Conservation (phyloP, 1,284 basidiomycete genomes). For the Fomitopsis pinicola region DNA sequence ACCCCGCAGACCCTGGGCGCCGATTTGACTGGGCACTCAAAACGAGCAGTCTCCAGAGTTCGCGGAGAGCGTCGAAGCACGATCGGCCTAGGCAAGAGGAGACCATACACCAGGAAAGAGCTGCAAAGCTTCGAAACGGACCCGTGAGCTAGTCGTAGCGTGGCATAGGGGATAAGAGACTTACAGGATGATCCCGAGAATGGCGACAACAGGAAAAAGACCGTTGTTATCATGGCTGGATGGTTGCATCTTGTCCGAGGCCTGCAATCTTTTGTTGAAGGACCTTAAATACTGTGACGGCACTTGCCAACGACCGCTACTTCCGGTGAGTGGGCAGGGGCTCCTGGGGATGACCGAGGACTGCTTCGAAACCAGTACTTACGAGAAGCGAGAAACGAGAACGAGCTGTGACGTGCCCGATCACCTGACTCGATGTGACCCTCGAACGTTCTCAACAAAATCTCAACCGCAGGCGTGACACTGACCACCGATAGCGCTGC, state of each 20-base stretch:
- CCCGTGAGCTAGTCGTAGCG: not conserved
- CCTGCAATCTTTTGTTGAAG: too few species aligned
- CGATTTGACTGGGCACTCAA: constrained; percentile 27
- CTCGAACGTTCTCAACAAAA: too few species aligned
- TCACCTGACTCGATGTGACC: too few species aligned
- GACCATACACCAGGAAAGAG: constrained; percentile 58
- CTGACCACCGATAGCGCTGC: too few species aligned
- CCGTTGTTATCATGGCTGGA: not conserved
- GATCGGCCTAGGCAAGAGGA: constrained; percentile 61
- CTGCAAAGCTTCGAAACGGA: constrained; percentile 36
- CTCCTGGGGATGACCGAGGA: too few species aligned
- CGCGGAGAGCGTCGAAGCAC: constrained; percentile 36
- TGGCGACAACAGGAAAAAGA: constrained; percentile 23
- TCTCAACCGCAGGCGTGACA: too few species aligned
- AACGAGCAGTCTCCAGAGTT: constrained; percentile 39
- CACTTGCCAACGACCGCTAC: too few species aligned
- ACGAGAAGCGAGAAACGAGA: too few species aligned
- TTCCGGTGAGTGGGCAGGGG: too few species aligned
- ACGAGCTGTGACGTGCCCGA: too few species aligned
- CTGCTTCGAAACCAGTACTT: too few species aligned
- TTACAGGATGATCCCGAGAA: constrained; percentile 44
- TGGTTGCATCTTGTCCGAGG: not conserved
- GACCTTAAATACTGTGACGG: too few species aligned
- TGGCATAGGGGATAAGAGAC: constrained; percentile 9
- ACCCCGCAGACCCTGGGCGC: constrained; percentile 24